Evolutionary conservation across 805 yeast genomes (phyloP).

Genomic region (Starmerella etchellsii): DNA sequence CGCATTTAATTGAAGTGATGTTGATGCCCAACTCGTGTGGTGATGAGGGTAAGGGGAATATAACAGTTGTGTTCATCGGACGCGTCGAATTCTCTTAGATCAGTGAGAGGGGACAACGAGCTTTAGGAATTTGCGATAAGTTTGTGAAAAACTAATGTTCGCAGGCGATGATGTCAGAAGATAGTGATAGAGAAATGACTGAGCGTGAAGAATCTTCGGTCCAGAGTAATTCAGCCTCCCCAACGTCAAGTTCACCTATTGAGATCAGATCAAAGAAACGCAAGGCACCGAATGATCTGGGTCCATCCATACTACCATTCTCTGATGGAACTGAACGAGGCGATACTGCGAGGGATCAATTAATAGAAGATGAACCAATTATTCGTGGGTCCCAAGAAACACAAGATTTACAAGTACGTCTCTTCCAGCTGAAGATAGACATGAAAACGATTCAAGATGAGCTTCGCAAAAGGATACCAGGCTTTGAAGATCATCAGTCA

Average conservation of each 20-base stretch:
- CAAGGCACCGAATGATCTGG: not conserved
- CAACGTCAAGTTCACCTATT: not conserved
- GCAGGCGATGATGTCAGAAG: not conserved
- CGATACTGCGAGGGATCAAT: too few species aligned
- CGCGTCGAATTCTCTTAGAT: too few species aligned
- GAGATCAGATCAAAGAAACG: not conserved
- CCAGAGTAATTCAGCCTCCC: too few species aligned
- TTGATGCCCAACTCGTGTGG: too few species aligned
- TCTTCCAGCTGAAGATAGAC: slow-evolving; percentile 1
- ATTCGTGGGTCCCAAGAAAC: not conserved
- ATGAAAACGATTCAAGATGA: slow-evolving; percentile 1
- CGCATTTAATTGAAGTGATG: too few species aligned
- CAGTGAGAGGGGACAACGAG: too few species aligned
- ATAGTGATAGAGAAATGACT: not conserved
- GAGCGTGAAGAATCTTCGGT: too few species aligned
- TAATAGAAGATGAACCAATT: not conserved
- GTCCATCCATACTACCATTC: not conserved
- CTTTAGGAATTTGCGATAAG: too few species aligned
- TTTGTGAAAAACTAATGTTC: too few species aligned
- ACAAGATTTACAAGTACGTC: not conserved
- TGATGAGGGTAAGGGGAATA: too few species aligned
- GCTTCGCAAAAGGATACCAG: not conserved
- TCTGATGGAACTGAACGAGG: too few species aligned
- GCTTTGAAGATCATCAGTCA: not conserved
- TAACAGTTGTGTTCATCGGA: too few species aligned